phyloP scores from a whole-genome alignment of 78 protist species.

The Trichosphaerium sp. region DNA sequence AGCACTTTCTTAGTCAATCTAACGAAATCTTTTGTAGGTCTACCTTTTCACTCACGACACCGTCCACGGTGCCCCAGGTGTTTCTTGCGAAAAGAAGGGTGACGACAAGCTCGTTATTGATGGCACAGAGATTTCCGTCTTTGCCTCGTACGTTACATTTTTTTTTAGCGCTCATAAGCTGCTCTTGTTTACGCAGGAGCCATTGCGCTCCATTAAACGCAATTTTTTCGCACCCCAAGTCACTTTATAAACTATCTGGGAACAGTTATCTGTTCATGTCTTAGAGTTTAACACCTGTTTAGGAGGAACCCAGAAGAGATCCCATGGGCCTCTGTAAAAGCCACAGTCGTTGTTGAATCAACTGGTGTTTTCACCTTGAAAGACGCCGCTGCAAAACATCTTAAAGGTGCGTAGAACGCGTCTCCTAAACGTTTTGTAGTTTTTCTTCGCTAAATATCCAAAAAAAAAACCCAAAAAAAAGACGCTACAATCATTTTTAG shows the following conservation, averaged over 20 bases:
- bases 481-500: too few species aligned
- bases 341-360: constrained; percentile 89
- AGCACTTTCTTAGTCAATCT: background rate
- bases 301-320: constrained; percentile 14
- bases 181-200: background rate
- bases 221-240: background rate
- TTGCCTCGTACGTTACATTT: constrained; percentile 8
- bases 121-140: constrained; percentile 68
- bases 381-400: constrained; percentile 74
- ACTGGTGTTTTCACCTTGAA: constrained; percentile 92
- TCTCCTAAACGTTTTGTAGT: background rate
- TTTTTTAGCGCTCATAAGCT: background rate
- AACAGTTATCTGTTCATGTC: background rate
- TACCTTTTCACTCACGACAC: constrained; percentile 67
- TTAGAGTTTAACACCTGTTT: background rate
- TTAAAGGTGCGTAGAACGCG: constrained; percentile 56
- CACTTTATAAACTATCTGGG: background rate
- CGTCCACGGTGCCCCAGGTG: constrained; percentile 91
- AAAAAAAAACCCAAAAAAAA: too few species aligned
- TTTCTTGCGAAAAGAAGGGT: constrained; percentile 71
- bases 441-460: too few species aligned
- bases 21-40: background rate
- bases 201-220: background rate
- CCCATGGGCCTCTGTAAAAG: constrained; percentile 56
- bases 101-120: constrained; percentile 68